Evolutionary conservation across 345 rosid genomes (phyloP), one percentile per base, ranked within the genome.

Genomic region (Lumnitzera littorea): DNA sequence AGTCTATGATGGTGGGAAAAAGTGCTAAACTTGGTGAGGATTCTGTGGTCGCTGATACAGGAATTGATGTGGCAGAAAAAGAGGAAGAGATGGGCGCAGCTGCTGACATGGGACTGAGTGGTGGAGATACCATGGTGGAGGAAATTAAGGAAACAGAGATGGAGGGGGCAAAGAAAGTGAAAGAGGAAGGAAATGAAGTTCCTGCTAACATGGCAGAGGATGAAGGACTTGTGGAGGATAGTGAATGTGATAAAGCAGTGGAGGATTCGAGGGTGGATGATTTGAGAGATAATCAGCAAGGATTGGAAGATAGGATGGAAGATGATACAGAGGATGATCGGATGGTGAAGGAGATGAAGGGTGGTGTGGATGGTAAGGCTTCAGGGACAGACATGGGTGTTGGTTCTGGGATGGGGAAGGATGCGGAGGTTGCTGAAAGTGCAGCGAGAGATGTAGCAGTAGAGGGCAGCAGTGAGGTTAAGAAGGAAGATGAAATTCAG

Each of bases 71-170:
- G 36, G 64, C 12, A 51, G 65, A 51, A 13, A 62, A 52, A 2
- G 43, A 53, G 50, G 58, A n/a, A 16, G 48, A 27, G 48, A 36
- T 23, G 48, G 63, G 50, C 15, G 52, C 5, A 46, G 63, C 63
- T 31, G 47, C 15, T 50, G 27, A 36, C 15, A 13, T 51, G 23
- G 63, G 7, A 3, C 16, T 46, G 48, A 51, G 12, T 50, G 53
- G 3, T 24, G 47, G 12, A 16, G 46, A 50, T 31, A 27, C 4
- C 16, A 13, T 24, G 55, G 55, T 60, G 54, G 20, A 17, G 53
- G 20, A 50, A 50, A 13, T 50, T 17, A 17, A 50, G n/a, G 20
- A 50, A 4, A 13, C 53, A 2, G 53, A 11, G 53, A 13, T 50
- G 53, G 20, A 15, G n/a, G 53, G 20, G 7, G 53, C 11, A 3